A percentile compares a stretch with the other conserved stretches of the same genome.
phyloP scores from a whole-genome alignment of 2,329 filamentous ascomycete species.

The Conoideocrella luteorostrata region DNA sequence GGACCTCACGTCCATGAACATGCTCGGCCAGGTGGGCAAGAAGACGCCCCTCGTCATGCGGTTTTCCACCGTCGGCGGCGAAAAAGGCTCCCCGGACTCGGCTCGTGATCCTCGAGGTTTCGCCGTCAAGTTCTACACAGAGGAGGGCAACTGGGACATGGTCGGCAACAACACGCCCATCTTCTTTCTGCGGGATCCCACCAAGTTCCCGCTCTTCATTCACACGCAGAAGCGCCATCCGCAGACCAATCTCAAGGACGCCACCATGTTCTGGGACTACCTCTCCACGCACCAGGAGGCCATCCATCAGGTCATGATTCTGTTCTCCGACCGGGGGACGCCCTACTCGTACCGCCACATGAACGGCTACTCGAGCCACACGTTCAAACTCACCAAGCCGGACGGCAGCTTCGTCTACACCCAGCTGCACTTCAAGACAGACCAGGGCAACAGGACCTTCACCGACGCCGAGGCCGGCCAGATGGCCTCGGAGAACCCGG shows the following conservation, averaged over 20 bases:
- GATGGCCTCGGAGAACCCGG: conserved; percentile 51
- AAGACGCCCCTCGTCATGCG: conserved; percentile 54
- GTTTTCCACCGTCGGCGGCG: conserved; percentile 67
- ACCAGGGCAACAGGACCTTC: conserved; percentile 56
- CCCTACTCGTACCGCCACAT: conserved; percentile 60
- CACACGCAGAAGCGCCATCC: conserved; percentile 74
- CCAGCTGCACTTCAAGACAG: conserved; percentile 57
- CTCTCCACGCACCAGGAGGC: conserved; percentile 55
- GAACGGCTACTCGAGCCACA: conserved; percentile 63
- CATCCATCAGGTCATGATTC: conserved; percentile 57
- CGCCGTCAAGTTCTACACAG: conserved; percentile 52
- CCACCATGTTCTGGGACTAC: conserved; percentile 49
- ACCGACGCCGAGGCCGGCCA: conserved; percentile 49
- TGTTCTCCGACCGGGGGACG: conserved; percentile 61
- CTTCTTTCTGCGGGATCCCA: conserved; percentile 69
- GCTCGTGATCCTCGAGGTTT: conserved; percentile 66
- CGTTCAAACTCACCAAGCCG: conserved; percentile 59
- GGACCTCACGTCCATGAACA: conserved; percentile 47
- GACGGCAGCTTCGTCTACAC: conserved; percentile 61
- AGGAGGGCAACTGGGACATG: conserved; percentile 66
- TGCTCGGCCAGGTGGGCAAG: conserved; percentile 47
- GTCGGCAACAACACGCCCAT: conserved; percentile 72
- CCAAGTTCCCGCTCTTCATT: conserved; percentile 70
- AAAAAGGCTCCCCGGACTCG: conserved; percentile 59
- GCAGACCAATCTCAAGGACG: conserved; percentile 62